phyloP scores from a whole-genome alignment of 2,329 filamentous ascomycete species.

The Talaromyces islandicus region DNA sequence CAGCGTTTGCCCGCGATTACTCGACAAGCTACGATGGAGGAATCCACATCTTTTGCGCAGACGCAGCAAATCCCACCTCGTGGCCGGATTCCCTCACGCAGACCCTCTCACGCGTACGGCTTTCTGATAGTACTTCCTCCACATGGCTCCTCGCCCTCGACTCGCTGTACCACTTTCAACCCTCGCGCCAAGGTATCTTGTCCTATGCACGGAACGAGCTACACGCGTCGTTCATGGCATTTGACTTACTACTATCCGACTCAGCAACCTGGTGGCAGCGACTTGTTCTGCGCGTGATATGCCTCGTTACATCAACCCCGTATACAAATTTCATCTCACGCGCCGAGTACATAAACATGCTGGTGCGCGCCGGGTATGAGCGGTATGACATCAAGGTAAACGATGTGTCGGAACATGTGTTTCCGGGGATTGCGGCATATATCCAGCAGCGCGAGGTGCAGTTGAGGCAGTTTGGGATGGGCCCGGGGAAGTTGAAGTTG shows the following conservation, averaged over 20 bases:
- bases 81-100: slow-evolving; percentile 32
- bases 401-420: slow-evolving; percentile 52
- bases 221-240: slow-evolving; percentile 48
- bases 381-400: slow-evolving; percentile 34
- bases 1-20: background rate
- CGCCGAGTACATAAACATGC: slow-evolving; percentile 38
- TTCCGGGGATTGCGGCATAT: slow-evolving; percentile 43
- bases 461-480: slow-evolving; percentile 28
- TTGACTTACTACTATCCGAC: slow-evolving; percentile 45
- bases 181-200: slow-evolving; percentile 46
- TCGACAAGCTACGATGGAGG: background rate
- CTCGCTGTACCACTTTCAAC: slow-evolving; percentile 52
- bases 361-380: slow-evolving; percentile 47
- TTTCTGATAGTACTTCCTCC: slow-evolving; percentile 16
- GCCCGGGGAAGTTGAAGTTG: slow-evolving; percentile 28
- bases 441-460: slow-evolving; percentile 31
- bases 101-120: slow-evolving; percentile 7
- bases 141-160: slow-evolving; percentile 52
- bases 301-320: slow-evolving; percentile 45
- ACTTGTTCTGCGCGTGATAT: slow-evolving; percentile 37
- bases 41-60: slow-evolving; percentile 35
- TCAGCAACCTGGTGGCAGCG: slow-evolving; percentile 19
- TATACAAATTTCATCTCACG: slow-evolving; percentile 45
- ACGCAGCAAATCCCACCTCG: slow-evolving; percentile 44
- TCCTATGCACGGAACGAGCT: slow-evolving; percentile 35